Conservation (phyloP, 2,329 filamentous ascomycete species). For the Sporothrix dimorphospora region DNA sequence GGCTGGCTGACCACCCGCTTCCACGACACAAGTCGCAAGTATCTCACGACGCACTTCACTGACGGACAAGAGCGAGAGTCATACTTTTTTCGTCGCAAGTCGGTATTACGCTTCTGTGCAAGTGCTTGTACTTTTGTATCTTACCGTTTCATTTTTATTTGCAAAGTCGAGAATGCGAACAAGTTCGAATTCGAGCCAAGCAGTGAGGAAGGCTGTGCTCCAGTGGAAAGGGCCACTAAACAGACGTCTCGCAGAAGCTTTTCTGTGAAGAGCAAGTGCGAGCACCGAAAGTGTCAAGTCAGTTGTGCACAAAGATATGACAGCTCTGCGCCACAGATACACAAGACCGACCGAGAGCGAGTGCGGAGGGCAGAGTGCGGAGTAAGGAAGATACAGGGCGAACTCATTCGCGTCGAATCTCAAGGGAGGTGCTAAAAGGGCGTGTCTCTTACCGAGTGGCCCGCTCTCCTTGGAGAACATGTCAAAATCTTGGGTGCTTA, state of each 20-base stretch:
- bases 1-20: background rate
- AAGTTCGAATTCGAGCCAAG: background rate
- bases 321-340: background rate
- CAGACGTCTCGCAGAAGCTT: no score
- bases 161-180: background rate
- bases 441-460: no score
- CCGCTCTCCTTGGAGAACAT: no score
- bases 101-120: background rate
- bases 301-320: no score
- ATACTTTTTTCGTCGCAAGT: background rate
- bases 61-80: background rate
- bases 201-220: background rate
- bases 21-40: background rate
- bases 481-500: background rate
- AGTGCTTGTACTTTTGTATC: background rate
- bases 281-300: no score
- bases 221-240: background rate
- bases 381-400: background rate
- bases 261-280: no score
- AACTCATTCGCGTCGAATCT: background rate
- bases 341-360: background rate
- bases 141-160: background rate
- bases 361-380: background rate
- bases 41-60: background rate
- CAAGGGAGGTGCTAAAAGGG: background rate